These are phyloP conservation scores for Wallacemonas sp. DNA, from an alignment of 208 protist species.

Conservation along the genomic window DNA sequence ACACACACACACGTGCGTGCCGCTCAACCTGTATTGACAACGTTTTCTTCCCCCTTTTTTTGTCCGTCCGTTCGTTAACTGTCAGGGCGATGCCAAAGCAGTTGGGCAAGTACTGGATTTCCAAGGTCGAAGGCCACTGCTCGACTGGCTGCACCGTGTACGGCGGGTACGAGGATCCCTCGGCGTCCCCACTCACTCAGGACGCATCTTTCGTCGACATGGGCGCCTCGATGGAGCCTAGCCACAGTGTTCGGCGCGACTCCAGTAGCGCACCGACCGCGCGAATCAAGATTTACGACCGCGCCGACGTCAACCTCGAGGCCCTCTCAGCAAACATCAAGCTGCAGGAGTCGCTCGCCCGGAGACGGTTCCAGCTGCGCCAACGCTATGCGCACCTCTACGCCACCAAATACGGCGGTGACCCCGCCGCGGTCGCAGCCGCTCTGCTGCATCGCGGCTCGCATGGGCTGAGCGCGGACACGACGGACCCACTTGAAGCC, in stretches of 20 bases:
- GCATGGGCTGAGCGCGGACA: constrained; percentile 4
- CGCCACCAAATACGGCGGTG: neutral
- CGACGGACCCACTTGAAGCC: constrained; percentile 2
- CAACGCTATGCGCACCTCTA: constrained; percentile 12
- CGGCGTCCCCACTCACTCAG: neutral
- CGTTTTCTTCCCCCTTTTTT: too few relatives aligned
- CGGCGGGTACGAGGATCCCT: constrained; percentile 23
- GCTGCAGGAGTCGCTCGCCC: constrained; percentile 8
- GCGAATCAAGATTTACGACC: constrained; percentile 8
- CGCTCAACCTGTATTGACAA: too few relatives aligned
- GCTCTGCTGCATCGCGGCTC: constrained; percentile 2
- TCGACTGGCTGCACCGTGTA: constrained; percentile 16
- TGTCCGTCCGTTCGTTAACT: too few relatives aligned
- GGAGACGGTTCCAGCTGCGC: constrained; percentile 4
- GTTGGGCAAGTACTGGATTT: constrained; percentile 27
- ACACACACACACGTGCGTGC: too few relatives aligned
- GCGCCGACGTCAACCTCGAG: neutral
- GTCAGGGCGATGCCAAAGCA: constrained; percentile 9
- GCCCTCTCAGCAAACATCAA: constrained; percentile 6
- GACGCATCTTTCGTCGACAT: neutral
- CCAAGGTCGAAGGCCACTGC: constrained; percentile 9
- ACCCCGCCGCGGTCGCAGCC: constrained; percentile 2
- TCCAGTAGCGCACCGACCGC: neutral
- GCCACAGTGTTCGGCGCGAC: neutral
- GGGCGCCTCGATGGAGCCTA: neutral